Percentiles rank a stretch among this genome's conserved stretches.
Conservation (phyloP, 139 green algal species). For the Limnomonas spitsbergensis region DNA sequence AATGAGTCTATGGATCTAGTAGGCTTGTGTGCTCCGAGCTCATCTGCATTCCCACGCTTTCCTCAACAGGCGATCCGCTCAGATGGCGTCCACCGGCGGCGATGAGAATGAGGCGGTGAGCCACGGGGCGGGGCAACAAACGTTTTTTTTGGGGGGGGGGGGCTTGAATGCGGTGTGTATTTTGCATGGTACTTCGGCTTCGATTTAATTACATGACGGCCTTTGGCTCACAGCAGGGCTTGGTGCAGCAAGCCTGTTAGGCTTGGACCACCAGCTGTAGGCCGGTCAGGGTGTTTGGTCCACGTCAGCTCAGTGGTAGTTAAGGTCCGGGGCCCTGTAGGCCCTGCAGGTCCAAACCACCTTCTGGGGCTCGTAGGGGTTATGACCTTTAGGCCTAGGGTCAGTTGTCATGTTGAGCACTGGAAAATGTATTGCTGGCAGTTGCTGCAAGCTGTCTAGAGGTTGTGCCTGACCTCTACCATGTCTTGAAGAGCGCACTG, state of each 20-base stretch:
- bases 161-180: background rate
- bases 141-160: background rate
- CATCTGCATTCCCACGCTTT: background rate
- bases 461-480: no score
- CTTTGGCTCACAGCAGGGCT: background rate
- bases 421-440: no score
- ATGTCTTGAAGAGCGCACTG: no score
- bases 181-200: background rate
- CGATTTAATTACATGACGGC: background rate
- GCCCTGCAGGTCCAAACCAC: no score
- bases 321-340: no score
- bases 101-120: conserved; percentile 90
- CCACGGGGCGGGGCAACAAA: background rate
- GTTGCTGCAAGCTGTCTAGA: no score
- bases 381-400: background rate
- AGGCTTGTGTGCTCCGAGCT: background rate
- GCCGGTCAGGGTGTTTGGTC: no score
- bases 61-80: conserved; percentile 60
- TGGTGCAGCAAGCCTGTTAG: no score
- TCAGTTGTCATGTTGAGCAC: background rate
- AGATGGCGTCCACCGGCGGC: conserved; percentile 78
- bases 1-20: background rate
- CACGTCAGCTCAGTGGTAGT: no score
- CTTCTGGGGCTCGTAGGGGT: no score
- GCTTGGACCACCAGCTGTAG: no score